Base-by-base conservation (phyloP, 441 rosid genomes). In the Adansonia rubrostipa region DNA sequence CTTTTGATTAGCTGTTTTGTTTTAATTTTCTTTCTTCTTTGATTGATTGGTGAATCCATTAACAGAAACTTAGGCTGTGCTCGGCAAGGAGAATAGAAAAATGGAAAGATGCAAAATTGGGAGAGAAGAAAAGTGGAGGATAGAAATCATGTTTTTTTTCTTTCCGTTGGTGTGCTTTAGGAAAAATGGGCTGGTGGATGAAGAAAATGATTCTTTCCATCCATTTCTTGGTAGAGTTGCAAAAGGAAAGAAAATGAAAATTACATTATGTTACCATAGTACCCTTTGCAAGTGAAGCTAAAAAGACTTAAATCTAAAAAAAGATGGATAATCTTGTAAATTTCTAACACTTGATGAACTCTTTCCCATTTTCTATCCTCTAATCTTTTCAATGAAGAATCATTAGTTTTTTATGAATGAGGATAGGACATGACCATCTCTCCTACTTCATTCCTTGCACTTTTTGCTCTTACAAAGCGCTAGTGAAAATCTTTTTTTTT, bases 201-300 rank as follows among this genome's bases (percentile, higher is more conserved):
- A 47, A 67, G 72, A 45, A 68, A 47, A 47, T 68, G 56, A 47
- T 68, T 68, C 54, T 68, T 45, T 68, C 56, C 36, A 20, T 68
- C 28, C 56, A 45, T 47, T 45, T 13, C 17, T 20, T 47, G 24
- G 40, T 68, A 47, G 56, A 45, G 73, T 14, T 45, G 36, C 20
- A 15, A 47, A 45, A 47, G 56, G 54, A 47, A 68, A 11, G 40
- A 19, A 19, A 45, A 11, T 20, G 0, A 20, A 68, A 44, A 47
- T 5, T 19, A 2, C 4, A 45, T 45, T 13, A 45, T 68, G 20
- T 45, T 47, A 40, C 14, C 2, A 40, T n/a, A n/a, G 7, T n/a
- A 40, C 5, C 50, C 20, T 65, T 36, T n/a, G 20, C 51, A 47
- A 20, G 19, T 20, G 56, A 9, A 68, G 56, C 20, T 45, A 62